phyloP scores from a whole-genome alignment of 2,329 filamentous ascomycete species.

The Verticillium alfalfae region DNA sequence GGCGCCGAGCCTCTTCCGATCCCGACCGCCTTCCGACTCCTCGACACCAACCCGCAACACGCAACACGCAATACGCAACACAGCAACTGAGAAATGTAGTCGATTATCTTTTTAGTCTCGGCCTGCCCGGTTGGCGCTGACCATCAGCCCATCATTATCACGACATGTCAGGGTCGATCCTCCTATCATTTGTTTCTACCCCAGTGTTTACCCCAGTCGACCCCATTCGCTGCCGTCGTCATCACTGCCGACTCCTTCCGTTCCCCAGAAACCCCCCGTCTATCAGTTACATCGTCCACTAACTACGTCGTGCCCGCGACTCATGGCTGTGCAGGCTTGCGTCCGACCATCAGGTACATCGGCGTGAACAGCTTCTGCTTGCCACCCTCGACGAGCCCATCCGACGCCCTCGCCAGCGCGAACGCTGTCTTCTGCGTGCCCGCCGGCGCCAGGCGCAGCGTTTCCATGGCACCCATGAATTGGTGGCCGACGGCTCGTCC shows the following conservation, averaged over 20 bases:
- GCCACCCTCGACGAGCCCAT: slow-evolving; percentile 76
- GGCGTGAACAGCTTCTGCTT: slow-evolving; percentile 85
- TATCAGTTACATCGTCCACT: not conserved
- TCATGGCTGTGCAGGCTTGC: slow-evolving; percentile 55
- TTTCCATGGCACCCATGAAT: slow-evolving; percentile 68
- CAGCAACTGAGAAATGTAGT: too few relatives aligned
- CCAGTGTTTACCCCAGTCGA: not conserved
- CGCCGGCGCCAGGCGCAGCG: slow-evolving; percentile 61
- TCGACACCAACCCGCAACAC: not conserved
- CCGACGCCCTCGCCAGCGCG: slow-evolving; percentile 68
- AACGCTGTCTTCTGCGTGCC: slow-evolving; percentile 87
- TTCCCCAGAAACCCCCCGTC: not conserved
- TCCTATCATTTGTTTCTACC: not conserved
- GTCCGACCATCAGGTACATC: slow-evolving; percentile 90
- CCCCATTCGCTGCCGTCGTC: not conserved
- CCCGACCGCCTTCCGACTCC: not conserved
- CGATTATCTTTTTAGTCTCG: not conserved
- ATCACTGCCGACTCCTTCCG: not conserved
- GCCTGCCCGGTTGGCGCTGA: not conserved
- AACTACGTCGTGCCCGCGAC: not conserved
- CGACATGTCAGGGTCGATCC: not conserved
- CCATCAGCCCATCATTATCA: not conserved
- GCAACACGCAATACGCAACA: too few relatives aligned
- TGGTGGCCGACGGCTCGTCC: slow-evolving; percentile 67
- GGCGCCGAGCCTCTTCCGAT: not conserved